Conservation (phyloP, 306 rosid species). For the Corylus heterophylla region DNA sequence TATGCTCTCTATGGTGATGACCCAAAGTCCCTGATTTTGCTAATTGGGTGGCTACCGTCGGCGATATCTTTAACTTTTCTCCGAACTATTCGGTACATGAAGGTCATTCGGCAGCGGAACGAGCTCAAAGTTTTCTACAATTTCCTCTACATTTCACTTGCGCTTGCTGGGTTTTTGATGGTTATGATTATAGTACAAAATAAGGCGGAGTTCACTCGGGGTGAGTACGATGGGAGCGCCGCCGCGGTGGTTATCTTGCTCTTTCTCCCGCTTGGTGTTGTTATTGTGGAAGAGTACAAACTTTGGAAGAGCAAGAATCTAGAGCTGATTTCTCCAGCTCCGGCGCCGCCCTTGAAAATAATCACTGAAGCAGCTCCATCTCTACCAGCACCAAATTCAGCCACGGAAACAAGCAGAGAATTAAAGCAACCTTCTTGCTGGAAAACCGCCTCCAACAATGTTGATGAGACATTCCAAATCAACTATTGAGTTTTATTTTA, state of each 20-base stretch:
- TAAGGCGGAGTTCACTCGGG: conserved; percentile 21
- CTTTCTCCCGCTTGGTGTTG: conserved; percentile 42
- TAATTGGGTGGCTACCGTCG: conserved; percentile 61
- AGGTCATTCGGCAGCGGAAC: conserved; percentile 35
- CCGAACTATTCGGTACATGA: conserved; percentile 46
- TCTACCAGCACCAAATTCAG: neutral
- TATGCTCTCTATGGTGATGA: conserved; percentile 46
- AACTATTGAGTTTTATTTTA: no score
- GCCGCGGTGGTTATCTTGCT: conserved; percentile 43
- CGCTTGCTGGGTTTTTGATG: conserved; percentile 62
- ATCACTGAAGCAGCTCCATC: conserved; percentile 2
- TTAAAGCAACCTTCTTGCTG: conserved; percentile 40
- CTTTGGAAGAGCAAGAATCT: conserved; percentile 15
- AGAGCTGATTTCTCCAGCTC: neutral
- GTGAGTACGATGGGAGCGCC: conserved; percentile 45
- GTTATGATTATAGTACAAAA: conserved; percentile 50
- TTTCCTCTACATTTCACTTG: conserved; percentile 57
- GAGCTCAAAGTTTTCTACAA: conserved; percentile 52
- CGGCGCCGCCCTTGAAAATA: conserved; percentile 21
- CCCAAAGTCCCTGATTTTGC: conserved; percentile 40
- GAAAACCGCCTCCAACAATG: conserved; percentile 22
- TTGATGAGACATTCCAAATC: no score
- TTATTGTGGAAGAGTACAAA: conserved; percentile 45
- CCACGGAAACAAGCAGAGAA: neutral
- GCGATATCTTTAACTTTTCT: conserved; percentile 46